phyloP scores from a whole-genome alignment of 1,139 yeast genomes.

The Wickerhamiella infanticola region DNA sequence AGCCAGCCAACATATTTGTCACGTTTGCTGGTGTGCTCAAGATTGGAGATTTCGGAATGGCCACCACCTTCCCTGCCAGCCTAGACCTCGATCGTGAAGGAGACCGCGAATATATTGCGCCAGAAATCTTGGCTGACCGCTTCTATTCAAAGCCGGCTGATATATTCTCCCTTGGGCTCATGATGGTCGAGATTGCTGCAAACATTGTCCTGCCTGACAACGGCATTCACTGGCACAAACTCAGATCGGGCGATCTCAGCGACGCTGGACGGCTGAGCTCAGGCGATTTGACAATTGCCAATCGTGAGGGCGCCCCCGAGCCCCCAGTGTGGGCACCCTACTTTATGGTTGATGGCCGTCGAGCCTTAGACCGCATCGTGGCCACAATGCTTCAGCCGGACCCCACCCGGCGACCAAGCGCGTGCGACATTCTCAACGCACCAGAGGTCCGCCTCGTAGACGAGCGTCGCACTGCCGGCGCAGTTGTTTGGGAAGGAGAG shows the following conservation, averaged over 20 bases:
- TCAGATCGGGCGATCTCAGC: constrained; percentile 86
- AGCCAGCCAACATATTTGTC: constrained; percentile 87
- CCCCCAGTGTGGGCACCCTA: constrained; percentile 74
- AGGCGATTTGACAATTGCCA: constrained; percentile 31
- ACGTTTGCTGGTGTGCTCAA: constrained; percentile 87
- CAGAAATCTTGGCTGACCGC: constrained; percentile 75
- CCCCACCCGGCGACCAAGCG: constrained; percentile 72
- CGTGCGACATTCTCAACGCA: constrained; percentile 47
- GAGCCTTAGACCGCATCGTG: constrained; percentile 64
- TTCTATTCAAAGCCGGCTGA: constrained; percentile 87
- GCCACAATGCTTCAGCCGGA: constrained; percentile 81
- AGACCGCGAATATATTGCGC: constrained; percentile 94
- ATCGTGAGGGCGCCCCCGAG: constrained; percentile 18
- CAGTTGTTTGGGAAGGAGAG: constrained; percentile 91
- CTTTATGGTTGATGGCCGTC: constrained; percentile 60
- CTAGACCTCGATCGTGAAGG: constrained; percentile 75
- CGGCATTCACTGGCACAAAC: constrained; percentile 93
- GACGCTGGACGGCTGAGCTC: constrained; percentile 86
- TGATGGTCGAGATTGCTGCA: constrained; percentile 90
- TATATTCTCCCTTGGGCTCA: constrained; percentile 79
- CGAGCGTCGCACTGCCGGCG: constrained; percentile 77
- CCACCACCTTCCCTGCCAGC: constrained; percentile 38
- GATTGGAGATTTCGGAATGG: constrained; percentile 74
- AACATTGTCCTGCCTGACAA: constrained; percentile 90
- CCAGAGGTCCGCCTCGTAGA: constrained; percentile 72